Percentiles rank a stretch among this genome's conserved stretches.
phyloP scores from a whole-genome alignment of 169 alveolate species.

The Eimeria tenella region DNA sequence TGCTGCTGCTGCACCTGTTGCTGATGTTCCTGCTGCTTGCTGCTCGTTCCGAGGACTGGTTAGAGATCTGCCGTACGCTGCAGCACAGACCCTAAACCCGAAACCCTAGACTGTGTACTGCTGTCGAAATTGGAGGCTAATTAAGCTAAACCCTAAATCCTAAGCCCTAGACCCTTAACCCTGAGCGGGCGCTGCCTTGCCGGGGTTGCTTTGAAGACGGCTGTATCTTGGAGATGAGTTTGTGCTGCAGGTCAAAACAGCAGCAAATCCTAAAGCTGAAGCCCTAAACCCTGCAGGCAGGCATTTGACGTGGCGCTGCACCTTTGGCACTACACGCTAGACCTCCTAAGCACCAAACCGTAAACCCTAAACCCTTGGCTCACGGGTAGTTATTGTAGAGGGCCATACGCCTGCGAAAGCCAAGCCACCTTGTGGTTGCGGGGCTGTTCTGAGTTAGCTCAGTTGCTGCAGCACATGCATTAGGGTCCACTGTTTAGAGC shows the following conservation, averaged over 20 bases:
- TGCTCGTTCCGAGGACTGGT: not conserved
- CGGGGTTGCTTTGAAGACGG: not conserved
- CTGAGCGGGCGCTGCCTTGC: slow-evolving; percentile 16
- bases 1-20: slow-evolving; percentile 24
- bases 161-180: slow-evolving; percentile 34
- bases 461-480: slow-evolving; percentile 24
- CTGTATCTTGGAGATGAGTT: not conserved
- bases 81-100: not conserved
- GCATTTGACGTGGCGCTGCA: not conserved
- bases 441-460: slow-evolving; percentile 20
- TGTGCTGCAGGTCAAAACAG: not conserved
- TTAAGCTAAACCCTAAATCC: not conserved
- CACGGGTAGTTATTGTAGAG: not conserved
- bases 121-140: no score
- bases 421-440: slow-evolving; percentile 18
- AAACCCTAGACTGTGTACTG: not conserved
- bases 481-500: not conserved
- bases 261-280: not conserved
- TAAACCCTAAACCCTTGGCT: slow-evolving; percentile 27
- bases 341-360: not conserved
- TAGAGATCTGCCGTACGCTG: not conserved
- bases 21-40: not conserved
- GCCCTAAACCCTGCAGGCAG: slow-evolving; percentile 13
- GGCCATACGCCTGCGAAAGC: slow-evolving; percentile 10
- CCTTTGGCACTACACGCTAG: not conserved